These are phyloP conservation scores for Euphrasia arctica DNA, from an alignment of 305 asterid species.

Conservation along the genomic window DNA sequence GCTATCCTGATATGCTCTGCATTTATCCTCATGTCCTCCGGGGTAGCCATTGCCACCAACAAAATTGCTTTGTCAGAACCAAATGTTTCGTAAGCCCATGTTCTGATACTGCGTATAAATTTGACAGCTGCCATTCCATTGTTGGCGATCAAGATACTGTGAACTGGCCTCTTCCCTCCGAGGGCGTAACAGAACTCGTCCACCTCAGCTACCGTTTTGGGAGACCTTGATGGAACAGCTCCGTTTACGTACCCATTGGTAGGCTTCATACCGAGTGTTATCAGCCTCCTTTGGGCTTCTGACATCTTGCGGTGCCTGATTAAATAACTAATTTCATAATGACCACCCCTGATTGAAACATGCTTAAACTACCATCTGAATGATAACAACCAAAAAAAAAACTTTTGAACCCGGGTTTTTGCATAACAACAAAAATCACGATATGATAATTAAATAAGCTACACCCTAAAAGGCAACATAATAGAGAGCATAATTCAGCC, in stretches of 20 bases:
- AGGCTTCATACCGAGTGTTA: conserved; percentile 31
- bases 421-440: too few species aligned
- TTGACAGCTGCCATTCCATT: conserved; percentile 99
- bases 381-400: too few species aligned
- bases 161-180: conserved; percentile 79
- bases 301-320: conserved; percentile 71
- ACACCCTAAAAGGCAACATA: too few species aligned
- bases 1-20: conserved; percentile 99
- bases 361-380: too few species aligned
- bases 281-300: conserved; percentile 86
- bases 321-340: too few species aligned
- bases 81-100: conserved; percentile 97
- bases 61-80: conserved; percentile 95
- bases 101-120: conserved; percentile 88
- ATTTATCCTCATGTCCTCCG: conserved; percentile 98
- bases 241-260: conserved; percentile 55
- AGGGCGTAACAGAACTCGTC: conserved; percentile 79
- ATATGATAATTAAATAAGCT: too few species aligned
- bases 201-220: conserved; percentile 49
- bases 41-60: conserved; percentile 98
- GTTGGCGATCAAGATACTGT: conserved; percentile 92
- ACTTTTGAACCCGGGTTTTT: too few species aligned
- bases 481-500: too few species aligned
- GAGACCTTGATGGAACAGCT: conserved; percentile 56
- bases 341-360: too few species aligned